Base-by-base conservation (phyloP, 306 rosid species). In the Dryas octopetala region DNA sequence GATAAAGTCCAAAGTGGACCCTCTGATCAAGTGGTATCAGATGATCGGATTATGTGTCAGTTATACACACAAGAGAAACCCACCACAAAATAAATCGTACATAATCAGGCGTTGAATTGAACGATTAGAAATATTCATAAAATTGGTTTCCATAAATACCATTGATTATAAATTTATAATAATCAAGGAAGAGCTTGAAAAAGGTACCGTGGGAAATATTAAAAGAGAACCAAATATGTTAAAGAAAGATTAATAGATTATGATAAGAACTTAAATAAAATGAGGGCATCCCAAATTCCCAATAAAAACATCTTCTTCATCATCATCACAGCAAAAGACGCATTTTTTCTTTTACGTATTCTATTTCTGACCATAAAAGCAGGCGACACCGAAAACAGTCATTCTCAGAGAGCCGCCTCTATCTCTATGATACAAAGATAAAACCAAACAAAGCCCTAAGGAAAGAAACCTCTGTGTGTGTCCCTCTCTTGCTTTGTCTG, bases 311-410 rank as follows among this genome's bases (percentile, higher is more conserved):
- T 5, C 61, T 70, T 43, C 19, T 14, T 64, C 70, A 74, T 75
- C 62, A 47, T 26, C 58, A n/a, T 48, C 73, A 45, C n/a, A 40
- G 55, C 44, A 41, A 4, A 58, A 48, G 76, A 66, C 9, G 8
- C 0, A 28, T 16, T 26, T 46, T 26, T 46, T 53, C 23, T 16
- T 59, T 16, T 17, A 43, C 62, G 66, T 26, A 75, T 68, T 51
- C 66, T 66, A 15, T 55, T 60, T 62, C 74, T 53, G 85, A 66
- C 76, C 80, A 68, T 76, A 64, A 28, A 70, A 58, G 46, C 55
- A 68, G 74, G 73, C 65, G 65, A 60, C 76, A 43, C 60, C 80
- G 28, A 53, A 63, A 63, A 53, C 23, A 43, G 78, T 50, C 69
- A 12, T 41, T 41, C 28, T 52, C 71, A 38, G 68, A 13, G 45